Conservation (phyloP, 208 protist genomes). For the Giardia muris region DNA sequence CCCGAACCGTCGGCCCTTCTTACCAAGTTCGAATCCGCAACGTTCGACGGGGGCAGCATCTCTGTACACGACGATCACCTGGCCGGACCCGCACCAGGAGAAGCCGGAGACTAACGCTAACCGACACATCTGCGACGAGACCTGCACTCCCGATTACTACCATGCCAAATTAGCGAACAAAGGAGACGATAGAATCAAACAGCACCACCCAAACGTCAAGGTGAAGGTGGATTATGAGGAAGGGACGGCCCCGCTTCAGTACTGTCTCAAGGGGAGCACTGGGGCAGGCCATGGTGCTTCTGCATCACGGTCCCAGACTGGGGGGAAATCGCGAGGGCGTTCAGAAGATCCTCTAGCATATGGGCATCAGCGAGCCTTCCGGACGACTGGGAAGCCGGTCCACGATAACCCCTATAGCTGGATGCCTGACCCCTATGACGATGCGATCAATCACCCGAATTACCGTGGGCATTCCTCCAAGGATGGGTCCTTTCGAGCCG, state of each 20-base stretch:
- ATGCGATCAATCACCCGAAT: background rate
- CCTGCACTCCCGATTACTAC: background rate
- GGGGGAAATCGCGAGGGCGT: background rate
- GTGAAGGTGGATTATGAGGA: background rate
- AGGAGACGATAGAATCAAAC: background rate
- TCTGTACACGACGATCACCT: conserved; percentile 4
- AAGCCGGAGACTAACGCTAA: background rate
- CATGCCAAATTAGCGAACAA: background rate
- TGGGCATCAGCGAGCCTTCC: background rate
- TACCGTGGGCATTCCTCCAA: background rate
- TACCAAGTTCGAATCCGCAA: background rate
- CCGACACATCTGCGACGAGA: background rate
- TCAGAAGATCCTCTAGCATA: background rate
- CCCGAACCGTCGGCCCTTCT: background rate
- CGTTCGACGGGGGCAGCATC: background rate
- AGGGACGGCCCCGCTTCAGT: background rate
- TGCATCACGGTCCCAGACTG: background rate
- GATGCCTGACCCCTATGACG: background rate
- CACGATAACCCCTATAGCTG: background rate
- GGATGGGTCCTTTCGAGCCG: background rate
- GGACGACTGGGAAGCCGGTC: background rate
- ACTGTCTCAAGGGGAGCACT: background rate
- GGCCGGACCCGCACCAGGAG: background rate
- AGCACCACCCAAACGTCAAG: background rate
- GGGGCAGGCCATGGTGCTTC: background rate